Percentiles rank a stretch among this genome's conserved stretches.
Conservation (phyloP, 2,329 filamentous ascomycete species). For the Arthrobotrys sinensis region DNA sequence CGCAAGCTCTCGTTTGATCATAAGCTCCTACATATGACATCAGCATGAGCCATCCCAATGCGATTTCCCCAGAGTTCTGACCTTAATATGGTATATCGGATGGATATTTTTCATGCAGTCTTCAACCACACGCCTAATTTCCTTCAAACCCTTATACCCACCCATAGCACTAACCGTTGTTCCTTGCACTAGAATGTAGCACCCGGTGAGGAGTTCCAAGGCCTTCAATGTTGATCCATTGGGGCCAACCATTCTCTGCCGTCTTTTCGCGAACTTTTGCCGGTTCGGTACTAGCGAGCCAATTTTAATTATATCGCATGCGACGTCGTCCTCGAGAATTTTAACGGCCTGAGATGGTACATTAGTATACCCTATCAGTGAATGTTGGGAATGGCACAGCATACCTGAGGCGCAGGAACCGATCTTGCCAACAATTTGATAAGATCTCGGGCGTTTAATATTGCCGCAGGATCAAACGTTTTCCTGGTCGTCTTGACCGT, state of each 20-base stretch:
- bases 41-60: constrained; percentile 4
- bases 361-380: constrained; percentile 11
- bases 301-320: constrained; percentile 97
- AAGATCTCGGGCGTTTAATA: constrained; percentile 92
- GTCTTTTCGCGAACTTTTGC: constrained; percentile 93
- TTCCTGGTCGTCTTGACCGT: constrained; percentile 94
- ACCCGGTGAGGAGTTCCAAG: constrained; percentile 89
- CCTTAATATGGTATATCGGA: constrained; percentile 90
- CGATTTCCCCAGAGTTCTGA: constrained; percentile 67
- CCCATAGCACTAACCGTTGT: constrained; percentile 96
- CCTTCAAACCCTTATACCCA: constrained; percentile 91
- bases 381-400: constrained; percentile 55
- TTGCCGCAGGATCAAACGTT: constrained; percentile 91
- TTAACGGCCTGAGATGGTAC: constrained; percentile 77
- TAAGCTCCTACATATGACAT: constrained; percentile 74
- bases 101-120: constrained; percentile 98
- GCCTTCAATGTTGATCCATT: constrained; percentile 94
- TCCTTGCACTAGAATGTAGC: constrained; percentile 95
- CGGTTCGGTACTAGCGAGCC: constrained; percentile 91
- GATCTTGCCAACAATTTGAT: constrained; percentile 93
- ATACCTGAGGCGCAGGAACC: constrained; percentile 84
- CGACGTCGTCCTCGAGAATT: constrained; percentile 91
- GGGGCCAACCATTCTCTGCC: constrained; percentile 92
- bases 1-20: constrained; percentile 92
- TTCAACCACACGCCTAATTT: constrained; percentile 88